Percentiles rank a stretch among this genome's conserved stretches.
These are phyloP conservation scores for Shiraia bambusicola DNA, from an alignment of 2,329 filamentous ascomycete species.

Conservation along the genomic window DNA sequence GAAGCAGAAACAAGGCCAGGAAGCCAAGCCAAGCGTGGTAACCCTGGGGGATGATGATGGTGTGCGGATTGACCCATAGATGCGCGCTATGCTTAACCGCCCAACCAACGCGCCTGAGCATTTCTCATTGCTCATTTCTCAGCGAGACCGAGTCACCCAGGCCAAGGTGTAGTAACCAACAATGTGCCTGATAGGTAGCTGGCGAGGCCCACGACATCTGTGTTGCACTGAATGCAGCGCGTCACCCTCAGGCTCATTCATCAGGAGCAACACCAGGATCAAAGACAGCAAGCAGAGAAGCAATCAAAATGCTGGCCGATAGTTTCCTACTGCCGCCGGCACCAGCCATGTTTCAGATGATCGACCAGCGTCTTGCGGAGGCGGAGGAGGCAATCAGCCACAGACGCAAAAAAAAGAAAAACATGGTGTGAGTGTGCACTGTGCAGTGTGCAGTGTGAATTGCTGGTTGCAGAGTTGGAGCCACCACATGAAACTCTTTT, in stretches of 20 bases:
- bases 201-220: conserved; percentile 4
- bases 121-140: background rate
- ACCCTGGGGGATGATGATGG: conserved; percentile 15
- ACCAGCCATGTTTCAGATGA: conserved; percentile 13
- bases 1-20: conserved; percentile 19
- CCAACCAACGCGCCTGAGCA: conserved; percentile 7
- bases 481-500: no score
- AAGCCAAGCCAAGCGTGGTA: conserved; percentile 20
- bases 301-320: conserved; percentile 20
- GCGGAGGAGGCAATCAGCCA: background rate
- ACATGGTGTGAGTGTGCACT: background rate
- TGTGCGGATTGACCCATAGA: conserved; percentile 9
- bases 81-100: conserved; percentile 1
- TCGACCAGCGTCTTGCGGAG: conserved; percentile 11
- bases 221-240: conserved; percentile 5
- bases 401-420: background rate
- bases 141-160: background rate
- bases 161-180: no score
- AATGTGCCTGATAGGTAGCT: no score
- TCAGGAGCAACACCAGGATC: conserved; percentile 15
- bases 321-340: background rate
- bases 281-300: conserved; percentile 12
- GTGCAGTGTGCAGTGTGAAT: background rate
- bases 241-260: conserved; percentile 2
- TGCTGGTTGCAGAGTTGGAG: background rate